Evolutionary conservation across 768 basidiomycete species (phyloP).

Genomic region (Imleria badia): DNA sequence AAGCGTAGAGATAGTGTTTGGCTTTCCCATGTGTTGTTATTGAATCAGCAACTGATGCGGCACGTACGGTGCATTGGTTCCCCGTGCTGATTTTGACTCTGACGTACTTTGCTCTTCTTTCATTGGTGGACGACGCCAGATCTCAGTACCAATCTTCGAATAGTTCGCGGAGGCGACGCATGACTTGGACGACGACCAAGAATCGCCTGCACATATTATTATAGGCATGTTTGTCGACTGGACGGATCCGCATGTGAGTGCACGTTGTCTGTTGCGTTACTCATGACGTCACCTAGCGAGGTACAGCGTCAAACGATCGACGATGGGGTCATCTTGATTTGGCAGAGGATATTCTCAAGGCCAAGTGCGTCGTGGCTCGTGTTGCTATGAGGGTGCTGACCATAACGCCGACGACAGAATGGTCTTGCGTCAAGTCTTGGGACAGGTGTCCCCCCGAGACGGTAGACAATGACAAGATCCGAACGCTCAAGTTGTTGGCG

Average conservation of each 20-base stretch:
- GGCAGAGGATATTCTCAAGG: conserved; percentile 50
- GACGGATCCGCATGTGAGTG: conserved; percentile 62
- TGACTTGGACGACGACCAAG: too few species aligned
- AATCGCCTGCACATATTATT: too few species aligned
- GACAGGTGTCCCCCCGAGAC: conserved; percentile 64
- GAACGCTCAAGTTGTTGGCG: conserved; percentile 60
- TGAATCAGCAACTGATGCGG: conserved; percentile 41
- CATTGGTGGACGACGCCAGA: conserved; percentile 38
- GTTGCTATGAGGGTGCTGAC: neutral
- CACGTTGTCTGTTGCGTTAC: neutral
- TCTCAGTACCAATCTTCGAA: conserved; percentile 69
- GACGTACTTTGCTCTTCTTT: too few species aligned
- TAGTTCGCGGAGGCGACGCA: conserved; percentile 48
- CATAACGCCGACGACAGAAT: conserved; percentile 55
- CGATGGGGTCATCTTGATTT: conserved; percentile 54
- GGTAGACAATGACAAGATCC: conserved; percentile 54
- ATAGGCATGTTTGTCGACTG: too few species aligned
- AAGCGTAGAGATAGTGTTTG: conserved; percentile 56
- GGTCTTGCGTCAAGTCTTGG: conserved; percentile 59
- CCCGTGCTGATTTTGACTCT: too few species aligned
- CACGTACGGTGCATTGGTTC: too few species aligned
- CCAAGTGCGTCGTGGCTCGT: conserved; percentile 44
- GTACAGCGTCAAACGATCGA: conserved; percentile 40
- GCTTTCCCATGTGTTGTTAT: conserved; percentile 82
- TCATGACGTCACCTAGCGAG: conserved; percentile 31